These are phyloP conservation scores for Earliella scabrosa DNA, from an alignment of 1,284 basidiomycete genomes.

Conservation along the genomic window DNA sequence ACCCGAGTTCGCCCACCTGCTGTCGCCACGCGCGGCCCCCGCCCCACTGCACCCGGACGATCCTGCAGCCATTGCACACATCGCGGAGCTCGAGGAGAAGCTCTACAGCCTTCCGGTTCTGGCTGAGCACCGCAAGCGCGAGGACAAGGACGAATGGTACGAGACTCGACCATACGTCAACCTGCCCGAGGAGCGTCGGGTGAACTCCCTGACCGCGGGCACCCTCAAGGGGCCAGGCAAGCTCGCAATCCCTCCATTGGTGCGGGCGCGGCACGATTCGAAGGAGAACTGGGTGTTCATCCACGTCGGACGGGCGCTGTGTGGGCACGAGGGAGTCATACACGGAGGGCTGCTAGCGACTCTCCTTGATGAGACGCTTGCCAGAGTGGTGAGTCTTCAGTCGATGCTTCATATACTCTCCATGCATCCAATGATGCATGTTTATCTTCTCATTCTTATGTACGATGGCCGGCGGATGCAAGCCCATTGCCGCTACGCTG, in stretches of 20 bases:
- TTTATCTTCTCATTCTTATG: no score
- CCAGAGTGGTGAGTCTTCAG: conserved; percentile 69
- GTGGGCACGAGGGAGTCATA: conserved; percentile 92
- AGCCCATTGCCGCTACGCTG: no score
- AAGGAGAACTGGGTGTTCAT: conserved; percentile 71
- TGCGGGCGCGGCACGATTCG: conserved; percentile 79
- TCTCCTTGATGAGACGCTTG: conserved; percentile 87
- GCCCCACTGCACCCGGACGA: conserved; percentile 67
- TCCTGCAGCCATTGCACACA: conserved; percentile 64
- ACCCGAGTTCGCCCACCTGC: conserved; percentile 58
- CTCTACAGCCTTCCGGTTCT: conserved; percentile 73
- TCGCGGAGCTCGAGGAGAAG: conserved; percentile 64
- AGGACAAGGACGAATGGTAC: conserved; percentile 67
- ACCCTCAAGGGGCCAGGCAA: conserved; percentile 85
- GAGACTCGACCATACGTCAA: conserved; percentile 78
- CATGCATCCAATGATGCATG: no score
- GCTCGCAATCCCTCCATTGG: conserved; percentile 78
- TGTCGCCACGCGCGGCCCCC: conserved; percentile 76
- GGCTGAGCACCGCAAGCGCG: conserved; percentile 48
- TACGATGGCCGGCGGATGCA: no score
- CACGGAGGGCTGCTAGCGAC: conserved; percentile 95
- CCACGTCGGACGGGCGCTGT: conserved; percentile 86
- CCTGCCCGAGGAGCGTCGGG: conserved; percentile 70
- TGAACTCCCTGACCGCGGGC: conserved; percentile 85
- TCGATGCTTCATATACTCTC: no score